Percentiles rank a stretch among this genome's conserved stretches.
These are phyloP conservation scores for Talaromyces stipitatus DNA, from an alignment of 495 filamentous ascomycete species.

Conservation along the genomic window DNA sequence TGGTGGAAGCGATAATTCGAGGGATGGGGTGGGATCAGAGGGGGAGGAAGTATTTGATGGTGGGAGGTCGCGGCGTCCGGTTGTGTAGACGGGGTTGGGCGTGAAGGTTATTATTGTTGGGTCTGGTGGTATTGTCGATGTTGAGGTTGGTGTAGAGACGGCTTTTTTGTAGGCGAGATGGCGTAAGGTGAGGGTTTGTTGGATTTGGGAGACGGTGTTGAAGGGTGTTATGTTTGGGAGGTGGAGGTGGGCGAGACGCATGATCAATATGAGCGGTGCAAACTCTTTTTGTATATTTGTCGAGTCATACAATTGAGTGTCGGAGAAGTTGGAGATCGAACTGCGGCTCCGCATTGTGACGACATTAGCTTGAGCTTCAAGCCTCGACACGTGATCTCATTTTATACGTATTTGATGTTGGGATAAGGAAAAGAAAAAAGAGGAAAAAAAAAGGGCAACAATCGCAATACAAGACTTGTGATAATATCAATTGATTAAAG, in stretches of 20 bases:
- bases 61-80: conserved; percentile 72
- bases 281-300: neutral
- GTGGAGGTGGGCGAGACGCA: conserved; percentile 62
- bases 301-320: neutral
- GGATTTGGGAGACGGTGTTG: conserved; percentile 36
- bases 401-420: no score
- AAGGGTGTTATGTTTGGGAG: conserved; percentile 52
- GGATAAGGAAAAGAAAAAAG: no score
- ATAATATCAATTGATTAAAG: neutral
- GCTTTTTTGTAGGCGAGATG: conserved; percentile 40
- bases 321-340: neutral
- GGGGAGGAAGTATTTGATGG: conserved; percentile 36
- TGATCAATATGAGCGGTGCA: conserved; percentile 6
- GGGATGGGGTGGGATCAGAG: conserved; percentile 7
- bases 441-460: no score
- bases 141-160: conserved; percentile 5
- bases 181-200: conserved; percentile 39
- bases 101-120: conserved; percentile 78
- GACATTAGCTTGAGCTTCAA: neutral
- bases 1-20: conserved; percentile 28
- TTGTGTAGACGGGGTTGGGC: conserved; percentile 80
- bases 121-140: conserved; percentile 31
- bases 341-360: neutral
- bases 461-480: neutral
- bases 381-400: neutral